Evolutionary conservation across 768 basidiomycete species (phyloP).

Genomic region (Phaffia tasmanica): DNA sequence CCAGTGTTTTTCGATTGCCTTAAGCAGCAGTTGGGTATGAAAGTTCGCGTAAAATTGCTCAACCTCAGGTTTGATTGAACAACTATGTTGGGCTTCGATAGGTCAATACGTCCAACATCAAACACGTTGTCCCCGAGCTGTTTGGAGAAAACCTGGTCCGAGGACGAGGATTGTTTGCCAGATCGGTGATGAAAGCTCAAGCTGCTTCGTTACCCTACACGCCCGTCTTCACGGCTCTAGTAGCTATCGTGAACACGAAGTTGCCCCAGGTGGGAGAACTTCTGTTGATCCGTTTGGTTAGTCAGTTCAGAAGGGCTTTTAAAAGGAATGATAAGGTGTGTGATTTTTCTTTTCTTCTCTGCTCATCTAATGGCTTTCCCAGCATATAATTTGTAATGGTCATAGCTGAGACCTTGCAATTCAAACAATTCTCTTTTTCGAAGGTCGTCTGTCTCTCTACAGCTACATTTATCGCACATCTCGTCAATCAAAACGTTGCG

Average conservation of each 20-base stretch:
- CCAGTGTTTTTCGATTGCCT: background rate
- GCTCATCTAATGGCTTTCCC: background rate
- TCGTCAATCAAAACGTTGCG: slow-evolving; percentile 86
- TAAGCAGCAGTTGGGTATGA: background rate
- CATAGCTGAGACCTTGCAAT: background rate
- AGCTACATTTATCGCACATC: slow-evolving; percentile 71
- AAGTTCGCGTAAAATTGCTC: background rate
- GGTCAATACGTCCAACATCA: slow-evolving; percentile 93
- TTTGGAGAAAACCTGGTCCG: slow-evolving; percentile 89
- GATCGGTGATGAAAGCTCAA: slow-evolving; percentile 97
- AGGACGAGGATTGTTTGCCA: slow-evolving; percentile 79
- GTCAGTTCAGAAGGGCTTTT: slow-evolving; percentile 87
- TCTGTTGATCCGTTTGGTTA: slow-evolving; percentile 73
- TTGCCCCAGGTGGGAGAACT: slow-evolving; percentile 92
- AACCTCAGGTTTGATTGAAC: background rate
- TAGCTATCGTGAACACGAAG: slow-evolving; percentile 93
- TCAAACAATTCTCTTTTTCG: background rate
- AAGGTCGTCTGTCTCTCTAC: slow-evolving; percentile 89
- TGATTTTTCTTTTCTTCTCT: slow-evolving; percentile 13
- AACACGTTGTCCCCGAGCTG: slow-evolving; percentile 77
- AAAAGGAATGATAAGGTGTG: slow-evolving; percentile 94
- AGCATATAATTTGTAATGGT: slow-evolving; percentile 7
- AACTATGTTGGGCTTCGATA: slow-evolving; percentile 14
- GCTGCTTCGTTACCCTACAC: slow-evolving; percentile 94
- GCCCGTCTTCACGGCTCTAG: slow-evolving; percentile 87